Evolutionary conservation across 495 filamentous ascomycete genomes (phyloP), one percentile per base, ranked within the genome.

Genomic region (Darksidea phi): DNA sequence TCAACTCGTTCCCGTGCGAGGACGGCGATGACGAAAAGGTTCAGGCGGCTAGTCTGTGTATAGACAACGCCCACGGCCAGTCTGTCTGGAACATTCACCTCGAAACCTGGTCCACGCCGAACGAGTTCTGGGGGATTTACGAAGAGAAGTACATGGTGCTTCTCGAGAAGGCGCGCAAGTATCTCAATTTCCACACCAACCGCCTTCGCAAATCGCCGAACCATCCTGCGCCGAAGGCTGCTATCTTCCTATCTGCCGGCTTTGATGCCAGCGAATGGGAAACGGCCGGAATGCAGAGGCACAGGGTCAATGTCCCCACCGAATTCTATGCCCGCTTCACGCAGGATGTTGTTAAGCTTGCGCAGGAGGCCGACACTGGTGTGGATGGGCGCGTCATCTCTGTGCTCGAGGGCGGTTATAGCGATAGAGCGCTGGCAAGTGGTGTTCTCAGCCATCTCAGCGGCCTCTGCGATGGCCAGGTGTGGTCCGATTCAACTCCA

Each of bases 221-320:
- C 52, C 78, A 78, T 24, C 77, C 78, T 8, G 63, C 74, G 24
- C 87, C 91, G 32, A 90, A 85, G 67, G 90, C 87, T 7, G 91
- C 91, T 6, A 88, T 98, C 28, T 98, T 98, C 72, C 74, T 98
- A 28, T 96, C 91, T 32, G 93, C 94, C 0, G 94, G 94, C 0
- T 98, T 98, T 66, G 94, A 98, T 76, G 95, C 94, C 4, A 96
- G 91, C 67, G 89, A 97, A 70, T 92, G 88, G 84, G 94, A 98
- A 72, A 82, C 84, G n/a, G 71, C 78, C 2, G 89, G 87, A 1
- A 97, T 98, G 95, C 94, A 97, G 70, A 79, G 94, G 49, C 94
- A 98, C 74, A 84, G 86, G 51, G 90, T 95, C 57, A 94, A 96
- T 73, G 92, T 98, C 7, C 94, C 95, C 0, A 97, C 93, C 6